These are phyloP conservation scores for Suhomyces chickasaworum DNA, from an alignment of 1,139 yeast species.

Conservation along the genomic window DNA sequence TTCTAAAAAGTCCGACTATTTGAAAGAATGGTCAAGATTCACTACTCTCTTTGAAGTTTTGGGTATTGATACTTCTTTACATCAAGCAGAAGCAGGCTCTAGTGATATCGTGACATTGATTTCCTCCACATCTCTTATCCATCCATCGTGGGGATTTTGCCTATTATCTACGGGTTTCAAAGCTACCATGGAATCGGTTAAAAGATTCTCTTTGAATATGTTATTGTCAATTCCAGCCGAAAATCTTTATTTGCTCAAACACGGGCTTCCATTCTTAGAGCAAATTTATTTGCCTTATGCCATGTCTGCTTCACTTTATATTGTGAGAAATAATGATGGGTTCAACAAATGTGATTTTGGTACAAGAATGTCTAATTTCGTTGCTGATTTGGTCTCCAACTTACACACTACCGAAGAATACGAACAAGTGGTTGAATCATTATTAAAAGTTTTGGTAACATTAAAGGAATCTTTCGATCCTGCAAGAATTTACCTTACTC, in stretches of 20 bases:
- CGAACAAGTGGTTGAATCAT: constrained; percentile 22
- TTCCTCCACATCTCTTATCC: constrained; percentile 51
- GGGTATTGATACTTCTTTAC: constrained; percentile 82
- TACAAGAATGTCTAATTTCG: constrained; percentile 48
- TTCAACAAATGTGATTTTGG: constrained; percentile 59
- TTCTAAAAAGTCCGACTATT: constrained; percentile 27
- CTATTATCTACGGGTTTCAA: constrained; percentile 73
- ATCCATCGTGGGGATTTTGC: constrained; percentile 74
- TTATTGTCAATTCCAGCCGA: constrained; percentile 55
- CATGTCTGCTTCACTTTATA: constrained; percentile 66
- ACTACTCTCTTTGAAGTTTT: constrained; percentile 76
- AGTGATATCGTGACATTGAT: constrained; percentile 62
- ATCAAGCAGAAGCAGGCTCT: constrained; percentile 81
- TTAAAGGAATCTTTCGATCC: constrained; percentile 66
- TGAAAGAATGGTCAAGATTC: constrained; percentile 70
- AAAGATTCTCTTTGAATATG: constrained; percentile 62
- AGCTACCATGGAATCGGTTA: constrained; percentile 79
- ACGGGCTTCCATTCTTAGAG: constrained; percentile 51
- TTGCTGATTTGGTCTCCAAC: constrained; percentile 45
- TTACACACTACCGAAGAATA: constrained; percentile 34
- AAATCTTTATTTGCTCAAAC: constrained; percentile 52
- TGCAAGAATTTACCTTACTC: constrained; percentile 61
- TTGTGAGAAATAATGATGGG: constrained; percentile 31
- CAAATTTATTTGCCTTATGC: constrained; percentile 60
- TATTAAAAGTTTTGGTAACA: constrained; percentile 50